These are phyloP conservation scores for Fusarium sp. DNA, from an alignment of 2,329 filamentous ascomycete genomes.

Conservation along the genomic window DNA sequence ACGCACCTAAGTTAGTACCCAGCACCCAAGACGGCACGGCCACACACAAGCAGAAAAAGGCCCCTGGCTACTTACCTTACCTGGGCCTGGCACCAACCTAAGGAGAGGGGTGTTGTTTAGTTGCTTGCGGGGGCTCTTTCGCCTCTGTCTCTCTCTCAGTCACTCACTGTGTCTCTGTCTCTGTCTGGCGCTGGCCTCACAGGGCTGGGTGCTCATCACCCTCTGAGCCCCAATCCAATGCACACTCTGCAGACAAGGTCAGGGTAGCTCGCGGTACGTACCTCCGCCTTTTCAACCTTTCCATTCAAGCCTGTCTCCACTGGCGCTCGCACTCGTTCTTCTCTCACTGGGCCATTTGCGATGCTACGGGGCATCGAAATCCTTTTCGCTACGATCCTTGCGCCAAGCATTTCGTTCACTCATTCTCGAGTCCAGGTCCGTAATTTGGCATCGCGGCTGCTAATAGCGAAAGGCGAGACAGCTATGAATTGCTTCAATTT, in stretches of 20 bases:
- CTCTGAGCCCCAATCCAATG: slow-evolving; percentile 30
- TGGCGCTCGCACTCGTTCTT: slow-evolving; percentile 16
- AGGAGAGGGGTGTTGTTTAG: slow-evolving; percentile 12
- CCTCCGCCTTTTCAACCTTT: slow-evolving; percentile 34
- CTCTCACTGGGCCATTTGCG: slow-evolving; percentile 6
- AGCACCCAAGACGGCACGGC: slow-evolving; percentile 22
- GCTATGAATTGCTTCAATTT: neutral
- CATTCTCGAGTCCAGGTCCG: neutral
- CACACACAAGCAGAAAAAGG: slow-evolving; percentile 33
- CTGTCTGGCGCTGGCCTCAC: slow-evolving; percentile 36
- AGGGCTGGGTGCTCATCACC: slow-evolving; percentile 38
- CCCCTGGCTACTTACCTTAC: neutral
- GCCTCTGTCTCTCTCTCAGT: neutral
- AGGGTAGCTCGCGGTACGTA: slow-evolving; percentile 24
- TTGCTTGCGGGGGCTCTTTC: slow-evolving; percentile 14
- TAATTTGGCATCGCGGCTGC: neutral
- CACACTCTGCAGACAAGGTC: neutral
- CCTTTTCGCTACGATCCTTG: slow-evolving; percentile 9
- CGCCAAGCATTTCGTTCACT: neutral
- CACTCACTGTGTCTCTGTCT: neutral
- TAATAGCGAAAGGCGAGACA: neutral
- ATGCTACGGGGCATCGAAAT: slow-evolving; percentile 11
- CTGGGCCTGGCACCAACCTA: neutral
- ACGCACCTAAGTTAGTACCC: neutral
- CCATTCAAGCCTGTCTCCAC: neutral